These are phyloP conservation scores for Trichoderma breve DNA, from an alignment of 2,329 filamentous ascomycete species.

Conservation along the genomic window DNA sequence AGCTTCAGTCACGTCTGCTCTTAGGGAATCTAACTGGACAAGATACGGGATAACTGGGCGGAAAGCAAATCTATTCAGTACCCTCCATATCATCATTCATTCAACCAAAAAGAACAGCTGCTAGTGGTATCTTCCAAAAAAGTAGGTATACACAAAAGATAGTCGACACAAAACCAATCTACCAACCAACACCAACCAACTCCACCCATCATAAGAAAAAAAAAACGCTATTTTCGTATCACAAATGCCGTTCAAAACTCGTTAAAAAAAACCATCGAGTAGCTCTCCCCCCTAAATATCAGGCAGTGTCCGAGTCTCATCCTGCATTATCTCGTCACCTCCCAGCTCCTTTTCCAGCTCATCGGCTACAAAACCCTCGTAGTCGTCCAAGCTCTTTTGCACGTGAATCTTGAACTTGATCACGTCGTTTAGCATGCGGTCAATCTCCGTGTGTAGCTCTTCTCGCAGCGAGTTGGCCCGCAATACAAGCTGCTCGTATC, in stretches of 20 bases:
- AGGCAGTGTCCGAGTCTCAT: conserved; percentile 52
- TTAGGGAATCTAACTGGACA: too few species aligned
- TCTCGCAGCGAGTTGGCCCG: conserved; percentile 82
- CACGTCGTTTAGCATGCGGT: conserved; percentile 92
- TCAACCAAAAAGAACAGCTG: not conserved
- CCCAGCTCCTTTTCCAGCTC: conserved; percentile 85
- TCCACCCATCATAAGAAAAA: conserved; percentile 31
- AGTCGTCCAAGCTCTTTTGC: conserved; percentile 88
- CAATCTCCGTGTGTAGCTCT: conserved; percentile 95
- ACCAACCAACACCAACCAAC: conserved; percentile 13
- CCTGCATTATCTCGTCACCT: conserved; percentile 54
- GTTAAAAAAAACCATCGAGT: not conserved
- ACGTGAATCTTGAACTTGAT: conserved; percentile 99
- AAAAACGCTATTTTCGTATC: conserved; percentile 4
- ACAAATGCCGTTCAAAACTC: not conserved
- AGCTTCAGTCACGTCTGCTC: too few species aligned
- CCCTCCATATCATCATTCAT: conserved; percentile 12
- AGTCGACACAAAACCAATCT: not conserved
- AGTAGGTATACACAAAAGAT: conserved; percentile 1
- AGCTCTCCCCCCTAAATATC: conserved; percentile 7
- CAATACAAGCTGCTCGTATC: conserved; percentile 89
- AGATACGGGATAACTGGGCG: too few species aligned
- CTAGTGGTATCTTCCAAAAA: conserved; percentile 14
- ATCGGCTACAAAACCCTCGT: conserved; percentile 88
- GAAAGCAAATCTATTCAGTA: too few species aligned